Percentiles rank a stretch among this genome's conserved stretches.
These are phyloP conservation scores for Glycine latifolia DNA, from an alignment of 306 rosid species.

Conservation along the genomic window DNA sequence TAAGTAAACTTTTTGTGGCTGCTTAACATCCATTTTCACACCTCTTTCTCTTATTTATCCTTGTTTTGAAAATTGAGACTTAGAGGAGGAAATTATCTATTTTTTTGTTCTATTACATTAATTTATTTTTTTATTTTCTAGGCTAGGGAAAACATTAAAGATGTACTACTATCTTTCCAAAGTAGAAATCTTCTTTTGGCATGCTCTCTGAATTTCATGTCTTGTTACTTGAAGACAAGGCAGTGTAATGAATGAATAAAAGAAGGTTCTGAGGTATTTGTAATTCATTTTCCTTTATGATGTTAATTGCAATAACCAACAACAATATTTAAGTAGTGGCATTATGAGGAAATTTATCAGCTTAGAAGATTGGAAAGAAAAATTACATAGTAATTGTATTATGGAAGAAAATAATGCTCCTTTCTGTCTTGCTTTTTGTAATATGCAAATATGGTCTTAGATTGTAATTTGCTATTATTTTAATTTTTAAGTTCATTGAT, in stretches of 20 bases:
- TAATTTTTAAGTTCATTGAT: neutral
- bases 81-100: neutral
- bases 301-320: slow-evolving; percentile 28
- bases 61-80: slow-evolving; percentile 15
- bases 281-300: slow-evolving; percentile 40
- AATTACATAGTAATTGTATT: slow-evolving; percentile 26
- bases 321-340: slow-evolving; percentile 18
- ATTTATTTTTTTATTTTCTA: slow-evolving; percentile 50
- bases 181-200: slow-evolving; percentile 80
- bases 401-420: neutral
- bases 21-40: slow-evolving; percentile 16
- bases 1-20: slow-evolving; percentile 53
- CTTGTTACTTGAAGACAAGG: slow-evolving; percentile 89
- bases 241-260: slow-evolving; percentile 79
- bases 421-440: slow-evolving; percentile 25
- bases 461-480: slow-evolving; percentile 19
- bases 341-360: slow-evolving; percentile 24
- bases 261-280: slow-evolving; percentile 91
- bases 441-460: slow-evolving; percentile 8
- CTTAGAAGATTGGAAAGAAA: slow-evolving; percentile 28
- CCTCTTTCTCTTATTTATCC: neutral
- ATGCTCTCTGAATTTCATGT: slow-evolving; percentile 94
- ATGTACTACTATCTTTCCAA: slow-evolving; percentile 65
- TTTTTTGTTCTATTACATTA: slow-evolving; percentile 14
- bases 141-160: slow-evolving; percentile 87